Evolutionary conservation across 1,139 yeast species (phyloP).

Genomic region (Taiozyma onychis): DNA sequence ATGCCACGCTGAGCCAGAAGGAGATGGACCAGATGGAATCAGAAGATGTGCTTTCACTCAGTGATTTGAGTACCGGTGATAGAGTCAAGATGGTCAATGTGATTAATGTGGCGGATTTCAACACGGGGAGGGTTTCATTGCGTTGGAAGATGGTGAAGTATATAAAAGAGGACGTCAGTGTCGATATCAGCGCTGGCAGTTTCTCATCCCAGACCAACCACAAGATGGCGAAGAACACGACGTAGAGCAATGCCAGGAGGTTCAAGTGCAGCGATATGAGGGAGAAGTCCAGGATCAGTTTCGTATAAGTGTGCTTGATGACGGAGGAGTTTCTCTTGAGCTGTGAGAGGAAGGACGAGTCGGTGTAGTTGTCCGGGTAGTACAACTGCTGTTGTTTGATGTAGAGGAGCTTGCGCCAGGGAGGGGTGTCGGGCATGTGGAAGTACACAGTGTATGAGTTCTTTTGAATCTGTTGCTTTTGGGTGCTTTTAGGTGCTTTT

Average conservation of each 20-base stretch:
- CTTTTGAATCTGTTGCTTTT: background rate
- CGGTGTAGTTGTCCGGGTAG: conserved; percentile 90
- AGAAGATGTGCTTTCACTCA: conserved; percentile 83
- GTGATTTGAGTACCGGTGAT: conserved; percentile 85
- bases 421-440: conserved; percentile 64
- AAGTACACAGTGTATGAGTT: conserved; percentile 21
- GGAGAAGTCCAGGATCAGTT: conserved; percentile 62
- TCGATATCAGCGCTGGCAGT: conserved; percentile 18
- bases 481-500: too few species aligned
- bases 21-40: conserved; percentile 95
- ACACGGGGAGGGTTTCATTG: conserved; percentile 1
- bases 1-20: conserved; percentile 65
- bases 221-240: conserved; percentile 58
- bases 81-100: conserved; percentile 66
- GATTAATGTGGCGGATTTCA: conserved; percentile 65
- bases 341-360: conserved; percentile 70
- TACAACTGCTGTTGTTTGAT: conserved; percentile 51
- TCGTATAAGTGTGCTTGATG: conserved; percentile 56
- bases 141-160: conserved; percentile 30
- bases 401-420: conserved; percentile 89
- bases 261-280: conserved; percentile 64
- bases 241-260: conserved; percentile 50
- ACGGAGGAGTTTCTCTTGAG: conserved; percentile 75
- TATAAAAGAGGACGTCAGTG: conserved; percentile 29
- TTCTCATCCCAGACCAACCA: conserved; percentile 24